Percentiles rank a stretch among this genome's conserved stretches.
Conservation (phyloP, 129 eudicot genomes). For the Pulicaria dysenterica region DNA sequence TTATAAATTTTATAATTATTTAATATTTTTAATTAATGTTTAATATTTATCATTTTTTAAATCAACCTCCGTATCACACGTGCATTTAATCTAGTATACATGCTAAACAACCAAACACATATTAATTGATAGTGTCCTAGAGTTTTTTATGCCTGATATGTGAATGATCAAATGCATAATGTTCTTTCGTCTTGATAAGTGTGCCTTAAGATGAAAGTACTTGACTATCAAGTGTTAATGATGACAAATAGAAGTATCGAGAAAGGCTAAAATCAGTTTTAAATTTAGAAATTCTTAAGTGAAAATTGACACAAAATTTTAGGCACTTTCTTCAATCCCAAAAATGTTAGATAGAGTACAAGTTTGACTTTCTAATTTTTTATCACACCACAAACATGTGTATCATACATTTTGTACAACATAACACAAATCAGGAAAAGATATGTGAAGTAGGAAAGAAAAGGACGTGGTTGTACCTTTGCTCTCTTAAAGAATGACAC, state of each 20-base stretch:
- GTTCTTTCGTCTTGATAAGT: not conserved
- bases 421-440: not conserved
- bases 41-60: no score
- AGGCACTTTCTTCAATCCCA: not conserved
- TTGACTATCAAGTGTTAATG: slow-evolving; percentile 4
- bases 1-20: no score
- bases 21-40: no score
- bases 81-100: no score
- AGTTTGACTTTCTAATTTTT: not conserved
- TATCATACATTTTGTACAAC: not conserved
- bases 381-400: not conserved
- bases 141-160: not conserved
- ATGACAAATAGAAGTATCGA: slow-evolving; percentile 6
- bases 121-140: not conserved
- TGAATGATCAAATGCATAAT: not conserved
- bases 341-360: not conserved
- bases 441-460: slow-evolving; percentile 1
- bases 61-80: no score
- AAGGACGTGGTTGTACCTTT: slow-evolving; percentile 49
- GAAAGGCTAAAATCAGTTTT: not conserved
- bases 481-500: slow-evolving; percentile 87
- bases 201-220: not conserved
- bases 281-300: not conserved
- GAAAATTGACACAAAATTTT: not conserved
- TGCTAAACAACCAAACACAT: no score